phyloP scores from a whole-genome alignment of 192 early-diverging fungal genomes.

The Backusella tuberculispora region DNA sequence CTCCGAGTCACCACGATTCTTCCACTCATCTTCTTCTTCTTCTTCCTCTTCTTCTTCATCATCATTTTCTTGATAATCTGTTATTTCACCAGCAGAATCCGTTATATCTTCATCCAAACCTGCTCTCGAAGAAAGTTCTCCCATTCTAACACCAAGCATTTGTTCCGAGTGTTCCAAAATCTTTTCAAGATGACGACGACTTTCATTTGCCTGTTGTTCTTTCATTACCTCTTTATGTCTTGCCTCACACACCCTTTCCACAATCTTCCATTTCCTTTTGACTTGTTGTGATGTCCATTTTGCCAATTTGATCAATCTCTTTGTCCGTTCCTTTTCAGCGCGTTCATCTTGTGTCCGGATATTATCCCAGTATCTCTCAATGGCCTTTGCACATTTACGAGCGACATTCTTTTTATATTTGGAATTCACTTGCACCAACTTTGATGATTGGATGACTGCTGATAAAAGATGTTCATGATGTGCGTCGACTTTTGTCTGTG shows the following conservation, averaged over 20 bases:
- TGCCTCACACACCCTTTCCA: slow-evolving; percentile 61
- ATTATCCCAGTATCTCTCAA: slow-evolving; percentile 59
- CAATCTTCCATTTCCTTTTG: slow-evolving; percentile 72
- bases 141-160: slow-evolving; percentile 63
- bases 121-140: slow-evolving; percentile 23
- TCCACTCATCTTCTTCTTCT: neutral
- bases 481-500: slow-evolving; percentile 33
- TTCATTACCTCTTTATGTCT: slow-evolving; percentile 61
- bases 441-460: slow-evolving; percentile 40
- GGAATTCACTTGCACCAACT: slow-evolving; percentile 44
- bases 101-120: neutral
- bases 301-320: slow-evolving; percentile 54
- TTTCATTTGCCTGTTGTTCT: slow-evolving; percentile 62
- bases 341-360: slow-evolving; percentile 57
- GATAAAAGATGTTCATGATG: slow-evolving; percentile 54
- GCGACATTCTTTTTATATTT: slow-evolving; percentile 48
- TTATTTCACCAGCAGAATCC: slow-evolving; percentile 1
- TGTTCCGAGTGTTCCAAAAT: slow-evolving; percentile 77
- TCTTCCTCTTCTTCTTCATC: neutral
- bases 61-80: slow-evolving; percentile 14
- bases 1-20: neutral
- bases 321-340: slow-evolving; percentile 51
- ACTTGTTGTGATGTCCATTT: slow-evolving; percentile 71
- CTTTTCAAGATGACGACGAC: slow-evolving; percentile 67
- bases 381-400: slow-evolving; percentile 54